These are phyloP conservation scores for Globisporangium yorkense DNA, from an alignment of 352 stramenopile species.

Conservation along the genomic window DNA sequence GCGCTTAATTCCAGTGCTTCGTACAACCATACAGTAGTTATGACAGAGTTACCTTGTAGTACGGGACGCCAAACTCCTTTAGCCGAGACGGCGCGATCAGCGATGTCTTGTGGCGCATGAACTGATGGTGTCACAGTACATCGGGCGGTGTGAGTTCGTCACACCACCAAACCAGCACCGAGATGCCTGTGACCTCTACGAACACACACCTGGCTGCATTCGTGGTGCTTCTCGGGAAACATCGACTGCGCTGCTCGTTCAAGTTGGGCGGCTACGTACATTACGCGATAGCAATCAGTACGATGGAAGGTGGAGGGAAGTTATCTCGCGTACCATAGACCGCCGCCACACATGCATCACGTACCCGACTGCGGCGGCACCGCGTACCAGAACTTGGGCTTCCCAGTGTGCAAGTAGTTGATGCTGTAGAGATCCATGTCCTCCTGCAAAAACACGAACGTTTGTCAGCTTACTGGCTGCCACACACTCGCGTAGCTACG, in stretches of 20 bases:
- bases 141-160: neutral
- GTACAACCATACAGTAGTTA: no score
- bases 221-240: conserved; percentile 84
- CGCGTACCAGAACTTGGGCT: conserved; percentile 92
- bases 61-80: conserved; percentile 80
- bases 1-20: neutral
- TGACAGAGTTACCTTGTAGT: conserved; percentile 34
- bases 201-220: conserved; percentile 54
- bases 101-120: conserved; percentile 92
- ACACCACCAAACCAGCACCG: no score
- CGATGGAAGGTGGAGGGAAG: no score
- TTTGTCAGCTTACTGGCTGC: neutral
- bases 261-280: conserved; percentile 43
- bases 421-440: conserved; percentile 94
- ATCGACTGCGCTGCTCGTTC: conserved; percentile 81
- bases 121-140: conserved; percentile 28
- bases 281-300: neutral
- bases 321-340: no score
- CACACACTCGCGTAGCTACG: neutral
- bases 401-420: conserved; percentile 91
- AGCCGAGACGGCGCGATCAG: conserved; percentile 84
- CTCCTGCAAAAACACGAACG: conserved; percentile 34
- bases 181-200: no score
- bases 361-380: conserved; percentile 70
- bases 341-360: neutral